phyloP scores from a whole-genome alignment of 2,329 filamentous ascomycete genomes.

The Helicocarpus griseus region DNA sequence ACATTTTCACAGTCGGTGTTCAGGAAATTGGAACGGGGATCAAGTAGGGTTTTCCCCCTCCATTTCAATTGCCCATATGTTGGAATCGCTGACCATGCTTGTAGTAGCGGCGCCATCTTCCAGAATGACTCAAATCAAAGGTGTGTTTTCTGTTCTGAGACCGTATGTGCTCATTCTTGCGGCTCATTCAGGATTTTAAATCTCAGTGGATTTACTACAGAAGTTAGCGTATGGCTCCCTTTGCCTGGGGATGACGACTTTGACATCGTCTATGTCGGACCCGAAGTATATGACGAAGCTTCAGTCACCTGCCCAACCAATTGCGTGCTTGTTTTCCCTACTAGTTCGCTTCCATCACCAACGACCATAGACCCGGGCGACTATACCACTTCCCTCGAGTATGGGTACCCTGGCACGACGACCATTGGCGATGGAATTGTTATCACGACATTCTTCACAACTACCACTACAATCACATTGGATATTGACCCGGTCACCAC shows the following conservation, averaged over 20 bases:
- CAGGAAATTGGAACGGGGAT: slow-evolving; percentile 12
- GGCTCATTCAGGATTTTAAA: not conserved
- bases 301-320: slow-evolving; percentile 1
- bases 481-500: not conserved
- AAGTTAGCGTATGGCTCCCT: slow-evolving; percentile 4
- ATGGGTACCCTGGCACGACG: not conserved
- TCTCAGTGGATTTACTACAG: slow-evolving; percentile 3
- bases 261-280: slow-evolving; percentile 5
- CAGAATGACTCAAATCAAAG: slow-evolving; percentile 6
- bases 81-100: not conserved
- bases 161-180: not conserved
- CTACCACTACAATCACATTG: not conserved
- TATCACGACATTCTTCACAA: not conserved
- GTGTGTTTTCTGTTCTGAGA: not conserved
- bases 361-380: slow-evolving; percentile 3
- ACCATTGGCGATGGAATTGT: not conserved
- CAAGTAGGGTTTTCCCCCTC: not conserved
- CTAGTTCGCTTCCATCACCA: not conserved
- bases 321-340: slow-evolving; percentile 5
- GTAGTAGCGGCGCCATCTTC: not conserved
- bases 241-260: not conserved
- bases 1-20: slow-evolving; percentile 17
- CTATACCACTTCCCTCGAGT: slow-evolving; percentile 6
- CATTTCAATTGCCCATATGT: too few species aligned
- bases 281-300: not conserved